Base-by-base conservation (phyloP, 2,329 filamentous ascomycete genomes). In the Microcyclospora tardicrescens region DNA sequence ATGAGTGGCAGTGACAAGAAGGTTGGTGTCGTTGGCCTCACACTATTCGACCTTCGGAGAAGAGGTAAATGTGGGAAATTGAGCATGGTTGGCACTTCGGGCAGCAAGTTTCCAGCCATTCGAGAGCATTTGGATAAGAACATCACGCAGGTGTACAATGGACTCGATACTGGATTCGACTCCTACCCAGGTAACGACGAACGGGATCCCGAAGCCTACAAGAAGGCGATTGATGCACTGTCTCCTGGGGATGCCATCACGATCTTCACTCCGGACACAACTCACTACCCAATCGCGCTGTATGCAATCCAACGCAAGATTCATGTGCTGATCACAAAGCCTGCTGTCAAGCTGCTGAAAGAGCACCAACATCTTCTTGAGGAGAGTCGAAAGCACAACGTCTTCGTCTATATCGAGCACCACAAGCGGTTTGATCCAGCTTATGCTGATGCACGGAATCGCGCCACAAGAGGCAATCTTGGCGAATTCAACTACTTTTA, bases 401-500 rank as follows among this genome's bases (percentile, higher is more conserved):
- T 95, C 42, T 89, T 87, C 59, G 85, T 94, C 48, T 94, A 84
- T 66, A 72, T 95, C 53, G 87, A 95, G 71, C 87, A 95, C 66
- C 87, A 95, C 73, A 95, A 95, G 70, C 84, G 89, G 41, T 95
- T 80, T 65, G 87, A 95, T 60, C 87, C 87, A 2, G 85, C 85
- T 15, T 95, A 95, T 66, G 77, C 84, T 11, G 87, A 95, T 60
- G 89, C 89, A 11, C 75, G 79, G 36, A 79, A 79, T 65, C 78
- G 81, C 51, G 84, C 84, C 11, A 66, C 75, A 56, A 77, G 70
- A 28, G 55, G 55, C 30, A 46, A 36, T 38, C 69, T 95, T 6
- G 87, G 87, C 47, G 85, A 94, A 64, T 95, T 95, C 76, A 94
- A 93, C 70, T 95, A 95, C 71, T 95, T 93, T 61, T 95, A 94